Conservation (phyloP, 1,284 basidiomycete genomes). For the Mycosarcoma mackinlayi region DNA sequence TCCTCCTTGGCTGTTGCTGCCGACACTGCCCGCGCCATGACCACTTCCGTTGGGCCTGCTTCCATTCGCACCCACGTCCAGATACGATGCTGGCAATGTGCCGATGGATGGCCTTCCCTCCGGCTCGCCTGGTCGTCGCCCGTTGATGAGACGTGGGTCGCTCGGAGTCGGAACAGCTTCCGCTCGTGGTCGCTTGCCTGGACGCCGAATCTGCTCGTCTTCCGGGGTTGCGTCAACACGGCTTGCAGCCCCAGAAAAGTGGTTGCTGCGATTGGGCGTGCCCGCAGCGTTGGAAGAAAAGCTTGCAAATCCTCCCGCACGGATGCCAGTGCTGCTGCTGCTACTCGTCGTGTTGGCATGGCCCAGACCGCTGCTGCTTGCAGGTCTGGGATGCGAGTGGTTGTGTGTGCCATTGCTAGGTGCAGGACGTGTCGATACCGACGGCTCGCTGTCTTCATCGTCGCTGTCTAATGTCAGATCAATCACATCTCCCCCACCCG, state of each 20-base stretch:
- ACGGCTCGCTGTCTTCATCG: constrained; percentile 29
- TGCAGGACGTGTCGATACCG: constrained; percentile 19
- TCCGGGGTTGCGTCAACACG: constrained; percentile 37
- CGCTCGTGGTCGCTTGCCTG: constrained; percentile 30
- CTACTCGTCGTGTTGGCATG: neutral
- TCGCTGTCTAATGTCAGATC: constrained; percentile 52
- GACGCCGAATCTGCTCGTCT: constrained; percentile 46
- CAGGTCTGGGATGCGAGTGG: neutral
- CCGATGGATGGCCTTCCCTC: neutral
- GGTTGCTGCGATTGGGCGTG: constrained; percentile 18
- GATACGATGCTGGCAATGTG: constrained; percentile 24
- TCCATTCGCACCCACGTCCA: constrained; percentile 18
- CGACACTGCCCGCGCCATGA: constrained; percentile 1
- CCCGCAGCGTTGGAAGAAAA: constrained; percentile 9
- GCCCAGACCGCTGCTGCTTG: constrained; percentile 1
- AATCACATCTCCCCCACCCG: constrained; percentile 25
- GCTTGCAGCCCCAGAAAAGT: constrained; percentile 14
- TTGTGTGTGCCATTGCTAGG: constrained; percentile 10
- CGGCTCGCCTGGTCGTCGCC: neutral
- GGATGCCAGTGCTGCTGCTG: neutral
- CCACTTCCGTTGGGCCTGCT: constrained; percentile 9
- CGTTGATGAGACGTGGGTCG: constrained; percentile 26
- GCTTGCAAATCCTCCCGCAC: constrained; percentile 7
- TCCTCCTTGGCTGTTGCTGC: constrained; percentile 1
- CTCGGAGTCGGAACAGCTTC: constrained; percentile 15